Evolutionary conservation across 2,329 filamentous ascomycete species (phyloP).

Genomic region (Allantophomopsis cytisporea): DNA sequence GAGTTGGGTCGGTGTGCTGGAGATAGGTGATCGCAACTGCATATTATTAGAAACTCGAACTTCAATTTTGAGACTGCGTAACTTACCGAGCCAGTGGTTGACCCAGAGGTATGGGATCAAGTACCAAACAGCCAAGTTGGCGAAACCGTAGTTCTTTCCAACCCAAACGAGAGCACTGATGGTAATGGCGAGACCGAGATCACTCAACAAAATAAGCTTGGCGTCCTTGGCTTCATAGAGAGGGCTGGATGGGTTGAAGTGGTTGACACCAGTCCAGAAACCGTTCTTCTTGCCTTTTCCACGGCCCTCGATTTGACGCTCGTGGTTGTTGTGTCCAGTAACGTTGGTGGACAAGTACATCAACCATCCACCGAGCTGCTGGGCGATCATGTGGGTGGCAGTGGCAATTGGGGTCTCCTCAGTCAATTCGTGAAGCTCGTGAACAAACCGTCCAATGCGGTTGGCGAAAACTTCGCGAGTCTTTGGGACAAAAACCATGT

Average conservation of each 20-base stretch:
- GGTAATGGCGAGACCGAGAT: conserved; percentile 57
- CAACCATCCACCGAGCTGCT: conserved; percentile 90
- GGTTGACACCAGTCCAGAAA: conserved; percentile 70
- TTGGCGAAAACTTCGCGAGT: conserved; percentile 71
- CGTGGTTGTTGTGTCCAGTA: conserved; percentile 91
- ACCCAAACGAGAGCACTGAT: conserved; percentile 48
- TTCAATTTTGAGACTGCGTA: not conserved
- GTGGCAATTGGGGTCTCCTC: conserved; percentile 91
- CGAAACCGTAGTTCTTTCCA: conserved; percentile 66
- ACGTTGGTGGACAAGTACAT: conserved; percentile 86
- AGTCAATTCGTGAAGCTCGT: conserved; percentile 78
- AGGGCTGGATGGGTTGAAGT: conserved; percentile 81
- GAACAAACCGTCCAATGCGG: conserved; percentile 57
- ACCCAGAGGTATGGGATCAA: conserved; percentile 92
- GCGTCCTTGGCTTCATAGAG: conserved; percentile 87
- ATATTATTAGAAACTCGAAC: conserved; percentile 9
- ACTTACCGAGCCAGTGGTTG: conserved; percentile 95
- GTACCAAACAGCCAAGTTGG: conserved; percentile 91
- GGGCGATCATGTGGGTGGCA: conserved; percentile 55
- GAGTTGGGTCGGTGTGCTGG: conserved; percentile 88
- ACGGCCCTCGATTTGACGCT: conserved; percentile 82
- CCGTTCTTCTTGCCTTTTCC: conserved; percentile 89
- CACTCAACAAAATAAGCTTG: conserved; percentile 73
- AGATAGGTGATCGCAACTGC: conserved; percentile 92
- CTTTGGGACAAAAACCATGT: conserved; percentile 98